phyloP scores from a whole-genome alignment of 306 rosid species.

The Arachis hypogaea region DNA sequence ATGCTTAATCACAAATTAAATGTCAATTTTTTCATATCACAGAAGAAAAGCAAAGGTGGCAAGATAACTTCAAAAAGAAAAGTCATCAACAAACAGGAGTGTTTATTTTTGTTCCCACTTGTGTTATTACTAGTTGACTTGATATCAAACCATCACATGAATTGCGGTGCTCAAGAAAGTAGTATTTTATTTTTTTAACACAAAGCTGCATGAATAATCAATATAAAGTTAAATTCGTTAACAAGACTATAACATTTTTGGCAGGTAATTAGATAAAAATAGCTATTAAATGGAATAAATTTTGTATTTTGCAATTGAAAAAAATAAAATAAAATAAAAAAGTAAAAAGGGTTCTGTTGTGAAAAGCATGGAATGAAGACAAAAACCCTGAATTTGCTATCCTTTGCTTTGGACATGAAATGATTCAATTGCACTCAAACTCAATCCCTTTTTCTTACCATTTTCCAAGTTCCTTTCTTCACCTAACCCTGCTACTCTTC shows the following conservation, averaged over 20 bases:
- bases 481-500: slow-evolving; percentile 48
- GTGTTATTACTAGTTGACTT: slow-evolving; percentile 19
- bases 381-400: slow-evolving; percentile 40
- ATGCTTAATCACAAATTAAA: neutral
- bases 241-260: no score
- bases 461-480: slow-evolving; percentile 41
- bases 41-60: neutral
- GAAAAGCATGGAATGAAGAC: slow-evolving; percentile 43
- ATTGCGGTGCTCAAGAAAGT: slow-evolving; percentile 26
- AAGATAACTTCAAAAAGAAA: neutral
- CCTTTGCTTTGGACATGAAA: slow-evolving; percentile 47
- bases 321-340: neutral
- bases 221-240: no score
- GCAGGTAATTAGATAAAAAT: no score
- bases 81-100: no score
- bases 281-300: no score
- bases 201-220: neutral
- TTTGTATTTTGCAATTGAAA: neutral
- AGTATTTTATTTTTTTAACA: neutral
- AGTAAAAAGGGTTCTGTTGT: slow-evolving; percentile 39
- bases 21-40: neutral
- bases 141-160: slow-evolving; percentile 12
- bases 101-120: neutral
- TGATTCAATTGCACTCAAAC: slow-evolving; percentile 13
- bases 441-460: slow-evolving; percentile 25